A percentile compares a stretch with the other conserved stretches of the same genome.
These are phyloP conservation scores for Fusarium chlamydosporum DNA, from an alignment of 2,329 filamentous ascomycete genomes.

Conservation along the genomic window DNA sequence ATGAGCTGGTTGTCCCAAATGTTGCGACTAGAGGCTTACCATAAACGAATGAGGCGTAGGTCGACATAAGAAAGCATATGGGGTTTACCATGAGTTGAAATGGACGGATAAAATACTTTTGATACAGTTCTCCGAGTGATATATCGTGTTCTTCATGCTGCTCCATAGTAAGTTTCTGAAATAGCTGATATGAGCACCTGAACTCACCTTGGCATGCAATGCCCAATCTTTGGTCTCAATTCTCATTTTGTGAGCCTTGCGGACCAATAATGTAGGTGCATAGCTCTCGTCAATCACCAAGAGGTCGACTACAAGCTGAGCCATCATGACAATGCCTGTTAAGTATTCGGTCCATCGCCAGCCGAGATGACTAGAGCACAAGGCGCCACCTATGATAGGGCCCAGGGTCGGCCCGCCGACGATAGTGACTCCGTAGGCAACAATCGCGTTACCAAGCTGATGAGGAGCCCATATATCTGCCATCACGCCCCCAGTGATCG, in stretches of 20 bases:
- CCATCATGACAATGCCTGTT: neutral
- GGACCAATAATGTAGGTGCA: neutral
- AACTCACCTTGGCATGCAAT: neutral
- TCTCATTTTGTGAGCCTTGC: constrained; percentile 3
- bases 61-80: neutral
- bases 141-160: neutral
- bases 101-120: constrained; percentile 6
- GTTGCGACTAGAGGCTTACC: neutral
- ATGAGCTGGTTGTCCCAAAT: neutral
- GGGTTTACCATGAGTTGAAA: constrained; percentile 6
- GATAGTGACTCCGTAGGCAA: constrained; percentile 2
- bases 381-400: neutral
- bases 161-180: fast-evolving
- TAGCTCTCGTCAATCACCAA: constrained; percentile 11
- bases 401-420: neutral
- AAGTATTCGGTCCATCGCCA: constrained; percentile 12
- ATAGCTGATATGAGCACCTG: fast-evolving
- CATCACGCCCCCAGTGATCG: neutral
- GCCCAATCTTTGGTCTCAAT: neutral
- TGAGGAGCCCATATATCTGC: constrained; percentile 5
- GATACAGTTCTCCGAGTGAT: neutral
- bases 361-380: neutral
- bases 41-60: constrained; percentile 5
- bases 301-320: neutral
- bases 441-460: constrained; percentile 4